These are phyloP conservation scores for Syzygium aromaticum DNA, from an alignment of 345 rosid species.

Conservation along the genomic window DNA sequence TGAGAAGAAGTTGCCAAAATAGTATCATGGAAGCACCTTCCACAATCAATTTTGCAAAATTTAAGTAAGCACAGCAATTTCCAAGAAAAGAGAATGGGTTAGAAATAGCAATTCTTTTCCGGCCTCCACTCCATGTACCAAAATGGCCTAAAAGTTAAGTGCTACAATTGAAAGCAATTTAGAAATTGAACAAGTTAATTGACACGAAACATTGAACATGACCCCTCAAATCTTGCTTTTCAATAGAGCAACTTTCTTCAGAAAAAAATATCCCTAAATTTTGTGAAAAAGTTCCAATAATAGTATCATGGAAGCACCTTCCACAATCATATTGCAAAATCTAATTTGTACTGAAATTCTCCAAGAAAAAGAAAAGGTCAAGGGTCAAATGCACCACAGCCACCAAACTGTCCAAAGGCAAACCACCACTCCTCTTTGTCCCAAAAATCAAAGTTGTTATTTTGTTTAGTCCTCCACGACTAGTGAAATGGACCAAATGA, in stretches of 20 bases:
- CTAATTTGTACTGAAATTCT: neutral
- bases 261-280: neutral
- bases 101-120: no score
- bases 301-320: neutral
- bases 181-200: no score
- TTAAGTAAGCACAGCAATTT: neutral
- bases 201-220: no score
- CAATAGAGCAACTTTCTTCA: neutral
- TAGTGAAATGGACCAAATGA: neutral
- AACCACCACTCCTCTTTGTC: neutral
- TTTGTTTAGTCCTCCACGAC: neutral
- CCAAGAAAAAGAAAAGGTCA: neutral
- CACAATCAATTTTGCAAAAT: neutral
- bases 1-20: neutral
- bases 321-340: neutral
- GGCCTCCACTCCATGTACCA: no score
- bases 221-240: neutral
- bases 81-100: neutral
- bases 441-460: neutral
- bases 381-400: neutral
- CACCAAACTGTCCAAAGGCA: neutral
- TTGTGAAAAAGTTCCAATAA: neutral
- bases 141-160: no score
- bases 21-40: neutral
- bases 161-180: no score